Evolutionary conservation across 2,329 filamentous ascomycete species (phyloP), one percentile per base, ranked within the genome.

Genomic region (Pseudogymnoascus sp.): DNA sequence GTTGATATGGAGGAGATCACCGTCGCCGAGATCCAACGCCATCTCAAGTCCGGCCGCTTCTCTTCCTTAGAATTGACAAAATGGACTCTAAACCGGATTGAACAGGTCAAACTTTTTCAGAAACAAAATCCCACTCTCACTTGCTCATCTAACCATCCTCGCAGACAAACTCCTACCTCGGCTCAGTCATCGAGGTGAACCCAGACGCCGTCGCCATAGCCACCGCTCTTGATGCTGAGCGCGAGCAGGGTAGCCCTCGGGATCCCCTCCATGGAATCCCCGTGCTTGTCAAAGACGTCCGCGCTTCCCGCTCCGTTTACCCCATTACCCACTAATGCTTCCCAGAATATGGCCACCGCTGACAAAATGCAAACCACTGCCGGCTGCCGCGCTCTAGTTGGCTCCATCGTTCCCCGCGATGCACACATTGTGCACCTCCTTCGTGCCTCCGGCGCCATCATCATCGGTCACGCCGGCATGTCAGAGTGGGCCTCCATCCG

Each of bases 381-480:
- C 11, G 83, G 83, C 7, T 84, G 82, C 0, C 83, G 76, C 65
- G 76, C 80, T 8, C 72, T 86, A 0, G 67, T 81, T 0, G 81
- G 80, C 2, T 76, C 82, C n/a, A 77, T 76, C 63, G 75, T 80
- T 0, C 76, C 77, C n/a, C 70, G 72, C 57, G 82, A 85, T 65
- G 75, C 81, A 5, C 80, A 81, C 0, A 74, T 88, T 2, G 83
- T 78, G 2, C 73, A 75, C 11, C 87, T 85, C 67, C 76, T 89
- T 4, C 77, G 85, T 60, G 73, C 80, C 61, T 81, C 82, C 1
- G 86, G 86, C 2, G 82, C 79, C 1, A 76, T 89, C 41, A 81
- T 89, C 41, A 75, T 90, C 0, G 87, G 86, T 53, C 89, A 89
- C 72, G 75, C 84, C 0, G 86, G 84, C 61, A 69, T 89, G 28